Evolutionary conservation across 1,284 basidiomycete species (phyloP), one percentile per base, ranked within the genome.

Genomic region (Ganoderma boninense): DNA sequence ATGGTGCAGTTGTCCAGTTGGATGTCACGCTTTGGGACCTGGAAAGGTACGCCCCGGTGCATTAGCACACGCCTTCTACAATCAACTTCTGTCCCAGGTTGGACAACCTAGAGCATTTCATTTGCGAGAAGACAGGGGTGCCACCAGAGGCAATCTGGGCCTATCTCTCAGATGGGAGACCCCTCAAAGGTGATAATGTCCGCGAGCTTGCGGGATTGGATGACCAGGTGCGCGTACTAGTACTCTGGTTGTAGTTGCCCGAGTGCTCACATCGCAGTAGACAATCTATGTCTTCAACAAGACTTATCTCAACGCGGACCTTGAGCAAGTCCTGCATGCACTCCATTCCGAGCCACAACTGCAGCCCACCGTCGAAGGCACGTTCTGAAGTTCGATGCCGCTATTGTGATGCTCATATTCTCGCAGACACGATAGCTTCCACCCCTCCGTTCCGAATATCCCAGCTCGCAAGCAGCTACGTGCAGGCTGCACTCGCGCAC

Each of bases 241-340:
- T 68, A 43, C 49, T 20, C 38, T 69, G 71, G 18, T 59, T 57
- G 59, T 57, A n/a, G 13, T 26, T 49, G 20, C 62, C 32, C 40
- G 8, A 35, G 32, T 14, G 16, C 57, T 68, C 32, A 71, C 54
- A 62, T 23, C 29, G 35, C 1, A 10, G 20, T 69, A 93, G 91
- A 86, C 88, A 11, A 92, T 95, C 71, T 95, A 88, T 76, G 90
- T 94, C 4, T 95, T 93, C 82, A 95, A 94, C 81, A 93, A 93
- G 77, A 84, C 87, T 74, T 92, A 92, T 75, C 84, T 95, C 52
- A 92, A 93, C 71, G 83, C 88, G 62, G 89, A 91, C 66, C 66
- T 92, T 43, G 86, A 90, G 2, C 85, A 91, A 57, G 89, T 92
- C 35, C 79, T 94, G 7, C 83, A 80, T 23, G 85, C 87, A 60